Base-by-base conservation (phyloP, 805 yeast genomes). In the Nakazawaea sp. region DNA sequence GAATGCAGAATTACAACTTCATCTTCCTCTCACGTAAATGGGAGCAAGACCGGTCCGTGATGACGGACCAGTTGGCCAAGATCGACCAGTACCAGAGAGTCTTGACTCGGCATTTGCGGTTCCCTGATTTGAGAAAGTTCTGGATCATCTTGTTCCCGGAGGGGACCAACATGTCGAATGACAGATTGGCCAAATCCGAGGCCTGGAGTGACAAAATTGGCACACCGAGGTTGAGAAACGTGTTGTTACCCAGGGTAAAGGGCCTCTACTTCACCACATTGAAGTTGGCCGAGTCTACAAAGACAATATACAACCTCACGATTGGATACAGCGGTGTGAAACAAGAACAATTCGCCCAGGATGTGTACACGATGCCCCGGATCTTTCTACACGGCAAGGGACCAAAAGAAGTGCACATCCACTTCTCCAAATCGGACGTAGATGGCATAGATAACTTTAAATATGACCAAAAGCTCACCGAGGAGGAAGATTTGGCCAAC, bases 101-200 rank as follows among this genome's bases (percentile, higher is more conserved):
- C 51, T 76, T 78, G 5, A 65, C 76, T 52, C 75, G 78, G 2
- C 62, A 78, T 41, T 81, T 79, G 0, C 48, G 59, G 32, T 73
- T 74, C 1, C 56, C 77, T 1, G 58, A 66, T 18, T 49, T 7
- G 50, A 58, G 16, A 59, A 67, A 46, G 53, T 78, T 80, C 44
- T 77, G 81, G 68, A 56, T 92, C 32, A 59, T 89, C 17, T 56
- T 92, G 19, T 92, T 82, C 59, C 98, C 98, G 1, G 98, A 92
- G 57, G 98, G 98, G 4, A 92, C 98, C 0, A 92, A 87, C 41
- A 61, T 83, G 38, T 78, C 92, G 27, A 67, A 66, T 4, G 70
- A 74, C 42, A 86, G 96, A 2, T 67, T 75, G 33, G 59, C 49
- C 3, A 72, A 73, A 41, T 75, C 89, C 7, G 65, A 63, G 13